Evolutionary conservation across 805 yeast species (phyloP).

Genomic region (Starmerella vitae): DNA sequence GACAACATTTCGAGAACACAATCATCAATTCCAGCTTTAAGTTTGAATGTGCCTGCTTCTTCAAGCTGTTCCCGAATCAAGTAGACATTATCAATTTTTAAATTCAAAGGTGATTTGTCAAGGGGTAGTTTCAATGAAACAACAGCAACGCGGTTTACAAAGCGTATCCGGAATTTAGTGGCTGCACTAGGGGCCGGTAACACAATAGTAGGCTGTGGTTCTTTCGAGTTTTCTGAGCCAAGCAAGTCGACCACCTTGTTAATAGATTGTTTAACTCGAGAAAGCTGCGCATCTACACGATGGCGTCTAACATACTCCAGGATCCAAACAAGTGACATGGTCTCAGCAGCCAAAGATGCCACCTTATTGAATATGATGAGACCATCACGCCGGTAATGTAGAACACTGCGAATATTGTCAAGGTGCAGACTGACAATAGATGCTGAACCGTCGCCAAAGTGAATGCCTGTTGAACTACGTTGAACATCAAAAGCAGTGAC

Average conservation of each 20-base stretch:
- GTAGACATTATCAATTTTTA: slow-evolving; percentile 4
- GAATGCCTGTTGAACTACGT: slow-evolving; percentile 10
- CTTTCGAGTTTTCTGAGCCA: not conserved
- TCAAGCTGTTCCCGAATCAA: not conserved
- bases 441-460: slow-evolving; percentile 9
- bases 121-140: slow-evolving; percentile 13
- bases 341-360: slow-evolving; percentile 10
- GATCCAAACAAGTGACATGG: slow-evolving; percentile 20
- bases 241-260: slow-evolving; percentile 6
- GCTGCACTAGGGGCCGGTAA: not conserved
- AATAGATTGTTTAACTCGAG: slow-evolving; percentile 4
- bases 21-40: slow-evolving; percentile 5
- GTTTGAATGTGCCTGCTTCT: not conserved
- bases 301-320: slow-evolving; percentile 13
- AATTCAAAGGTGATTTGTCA: slow-evolving; percentile 13
- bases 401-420: slow-evolving; percentile 6
- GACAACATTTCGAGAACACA: slow-evolving; percentile 5
- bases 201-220: not conserved
- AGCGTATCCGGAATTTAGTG: slow-evolving; percentile 2
- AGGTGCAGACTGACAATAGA: slow-evolving; percentile 13
- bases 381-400: slow-evolving; percentile 8
- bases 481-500: slow-evolving; percentile 9
- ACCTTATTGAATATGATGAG: slow-evolving; percentile 8
- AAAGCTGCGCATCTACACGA: slow-evolving; percentile 9
- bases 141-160: slow-evolving; percentile 5